Conservation (phyloP, 345 rosid species). For the Syzygium jambos region DNA sequence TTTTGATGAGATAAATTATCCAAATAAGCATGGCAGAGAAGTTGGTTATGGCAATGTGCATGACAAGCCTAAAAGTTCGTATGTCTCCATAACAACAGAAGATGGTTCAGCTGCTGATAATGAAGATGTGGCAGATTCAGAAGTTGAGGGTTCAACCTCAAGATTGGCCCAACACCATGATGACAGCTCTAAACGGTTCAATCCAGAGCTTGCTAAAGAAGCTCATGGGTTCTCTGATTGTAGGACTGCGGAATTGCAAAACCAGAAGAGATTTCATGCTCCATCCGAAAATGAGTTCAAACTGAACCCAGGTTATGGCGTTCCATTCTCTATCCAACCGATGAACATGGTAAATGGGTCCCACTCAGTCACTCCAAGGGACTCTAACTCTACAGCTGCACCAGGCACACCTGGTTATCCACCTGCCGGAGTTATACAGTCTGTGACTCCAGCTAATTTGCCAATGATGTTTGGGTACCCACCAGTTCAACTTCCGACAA, state of each 20-base stretch:
- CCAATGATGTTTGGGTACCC: conserved; percentile 76
- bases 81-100: conserved; percentile 65
- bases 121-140: conserved; percentile 95
- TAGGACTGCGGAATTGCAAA: conserved; percentile 25
- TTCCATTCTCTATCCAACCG: conserved; percentile 50
- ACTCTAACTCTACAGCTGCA: conserved; percentile 35
- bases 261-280: conserved; percentile 28
- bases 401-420: conserved; percentile 35
- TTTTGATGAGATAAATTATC: conserved; percentile 45
- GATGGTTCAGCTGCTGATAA: conserved; percentile 91
- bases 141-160: conserved; percentile 78
- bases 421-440: conserved; percentile 25
- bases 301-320: conserved; percentile 32
- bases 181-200: conserved; percentile 26
- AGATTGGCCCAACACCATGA: conserved; percentile 31
- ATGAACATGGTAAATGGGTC: conserved; percentile 33
- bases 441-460: conserved; percentile 45
- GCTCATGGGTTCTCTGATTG: conserved; percentile 38
- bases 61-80: conserved; percentile 56
- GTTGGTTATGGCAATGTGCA: conserved; percentile 33
- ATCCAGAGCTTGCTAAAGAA: conserved; percentile 42
- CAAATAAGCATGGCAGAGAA: conserved; percentile 57
- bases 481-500: conserved; percentile 66
- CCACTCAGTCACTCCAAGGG: conserved; percentile 39
- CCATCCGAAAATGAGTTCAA: conserved; percentile 43